Percentiles rank a stretch among this genome's conserved stretches.
phyloP scores from a whole-genome alignment of 192 early-diverging fungal genomes.

The Coemansia sp. region DNA sequence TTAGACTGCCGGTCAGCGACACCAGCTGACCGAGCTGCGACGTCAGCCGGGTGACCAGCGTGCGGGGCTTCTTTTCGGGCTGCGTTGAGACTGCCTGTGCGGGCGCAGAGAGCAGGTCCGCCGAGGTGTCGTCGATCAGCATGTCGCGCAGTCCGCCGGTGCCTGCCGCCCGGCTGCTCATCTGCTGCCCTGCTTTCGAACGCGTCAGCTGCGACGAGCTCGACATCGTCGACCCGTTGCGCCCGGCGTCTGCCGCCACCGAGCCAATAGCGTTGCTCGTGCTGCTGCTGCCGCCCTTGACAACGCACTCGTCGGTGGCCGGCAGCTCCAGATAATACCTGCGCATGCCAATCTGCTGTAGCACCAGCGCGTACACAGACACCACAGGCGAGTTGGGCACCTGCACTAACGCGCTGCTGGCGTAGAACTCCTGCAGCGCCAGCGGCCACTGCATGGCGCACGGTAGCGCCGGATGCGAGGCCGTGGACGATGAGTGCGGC shows the following conservation, averaged over 20 bases:
- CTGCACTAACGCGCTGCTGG: slow-evolving; percentile 11
- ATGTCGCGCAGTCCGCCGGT: slow-evolving; percentile 3
- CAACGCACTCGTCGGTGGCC: neutral
- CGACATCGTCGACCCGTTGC: slow-evolving; percentile 8
- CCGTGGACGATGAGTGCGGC: neutral
- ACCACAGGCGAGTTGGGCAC: slow-evolving; percentile 52
- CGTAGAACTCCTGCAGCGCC: slow-evolving; percentile 9
- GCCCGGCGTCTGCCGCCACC: neutral
- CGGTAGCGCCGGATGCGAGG: neutral
- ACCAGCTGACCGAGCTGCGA: slow-evolving; percentile 15
- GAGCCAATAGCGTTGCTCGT: neutral
- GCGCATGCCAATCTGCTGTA: slow-evolving; percentile 46
- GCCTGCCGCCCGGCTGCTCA: neutral
- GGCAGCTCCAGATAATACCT: slow-evolving; percentile 44
- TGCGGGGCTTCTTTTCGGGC: slow-evolving; percentile 1
- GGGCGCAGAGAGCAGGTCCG: neutral
- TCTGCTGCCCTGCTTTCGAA: neutral
- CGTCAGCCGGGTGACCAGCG: slow-evolving; percentile 16
- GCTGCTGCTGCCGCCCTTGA: slow-evolving; percentile 8
- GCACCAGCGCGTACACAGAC: slow-evolving; percentile 49
- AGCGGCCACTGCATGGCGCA: slow-evolving; percentile 18
- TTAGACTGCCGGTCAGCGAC: slow-evolving; percentile 4
- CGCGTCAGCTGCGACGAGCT: slow-evolving; percentile 16
- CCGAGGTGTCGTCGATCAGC: neutral
- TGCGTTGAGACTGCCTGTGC: neutral